A percentile compares a stretch with the other conserved stretches of the same genome.
Evolutionary conservation across 176 grass and related monocot species (phyloP).

Genomic region (Cymbopogon citratus): DNA sequence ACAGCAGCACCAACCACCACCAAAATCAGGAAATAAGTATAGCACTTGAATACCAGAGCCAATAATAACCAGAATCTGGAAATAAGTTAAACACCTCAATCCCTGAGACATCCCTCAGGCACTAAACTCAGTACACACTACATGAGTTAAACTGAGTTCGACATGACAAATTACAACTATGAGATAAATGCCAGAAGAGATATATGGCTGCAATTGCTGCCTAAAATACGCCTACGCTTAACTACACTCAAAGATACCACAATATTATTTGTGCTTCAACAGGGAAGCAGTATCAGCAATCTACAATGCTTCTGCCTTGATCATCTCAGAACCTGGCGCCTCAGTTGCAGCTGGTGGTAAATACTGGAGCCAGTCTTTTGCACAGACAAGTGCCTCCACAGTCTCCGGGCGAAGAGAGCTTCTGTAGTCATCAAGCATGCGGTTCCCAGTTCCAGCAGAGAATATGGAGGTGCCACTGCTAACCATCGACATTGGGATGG

Average conservation of each 20-base stretch:
- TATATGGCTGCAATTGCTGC: not conserved
- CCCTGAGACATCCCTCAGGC: not conserved
- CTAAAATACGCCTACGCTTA: slow-evolving; percentile 31
- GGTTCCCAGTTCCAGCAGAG: slow-evolving; percentile 52
- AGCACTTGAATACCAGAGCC: no score
- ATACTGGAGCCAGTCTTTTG: slow-evolving; percentile 77
- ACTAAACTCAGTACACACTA: not conserved
- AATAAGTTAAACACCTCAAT: not conserved
- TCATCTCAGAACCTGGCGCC: slow-evolving; percentile 9
- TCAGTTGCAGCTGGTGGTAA: slow-evolving; percentile 25
- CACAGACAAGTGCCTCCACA: slow-evolving; percentile 67
- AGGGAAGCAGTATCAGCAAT: not conserved
- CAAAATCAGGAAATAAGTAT: no score
- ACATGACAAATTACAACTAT: not conserved
- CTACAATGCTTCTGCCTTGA: slow-evolving; percentile 46
- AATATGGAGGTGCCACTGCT: slow-evolving; percentile 55
- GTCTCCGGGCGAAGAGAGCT: slow-evolving; percentile 67
- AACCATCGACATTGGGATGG: slow-evolving; percentile 77
- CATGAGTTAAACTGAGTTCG: not conserved
- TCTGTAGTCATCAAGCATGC: slow-evolving; percentile 72
- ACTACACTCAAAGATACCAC: not conserved
- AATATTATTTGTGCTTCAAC: not conserved
- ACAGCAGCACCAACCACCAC: no score
- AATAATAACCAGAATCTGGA: not conserved
- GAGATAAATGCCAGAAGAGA: not conserved